Base-by-base conservation (phyloP, 164 flowering plant genomes). In the Litsea cubeba region DNA sequence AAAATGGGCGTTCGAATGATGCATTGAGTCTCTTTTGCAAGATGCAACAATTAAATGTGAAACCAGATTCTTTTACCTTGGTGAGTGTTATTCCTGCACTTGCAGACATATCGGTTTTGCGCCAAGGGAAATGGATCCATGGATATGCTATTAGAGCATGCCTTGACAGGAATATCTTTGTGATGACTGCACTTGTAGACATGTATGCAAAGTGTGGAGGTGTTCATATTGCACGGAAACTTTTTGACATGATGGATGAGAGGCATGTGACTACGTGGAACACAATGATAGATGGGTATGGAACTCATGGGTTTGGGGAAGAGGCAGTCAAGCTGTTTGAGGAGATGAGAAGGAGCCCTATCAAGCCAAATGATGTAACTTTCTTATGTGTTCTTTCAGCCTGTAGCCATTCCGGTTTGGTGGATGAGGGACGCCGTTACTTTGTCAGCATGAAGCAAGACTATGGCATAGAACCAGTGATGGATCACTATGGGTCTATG, bases 131-230 rank as follows among this genome's bases (percentile, higher is more conserved):
- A 83, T 92, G 95, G 97, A 86, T 91, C 50, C 98, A 93, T 75
- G 97, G 95, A 32, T 78, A 87, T 57, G 83, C 80, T 15, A 76
- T 89, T 70, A 85, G 97, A 76, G 75, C 82, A 67, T 85, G 76
- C 77, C 78, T 87, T 18, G 89, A 87, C 71, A 81, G 72, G 71
- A 88, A 91, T 80, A 83, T 90, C 5, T 93, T 76, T 77, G 93
- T 90, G 60, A 81, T 78, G 82, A 93, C 97, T 69, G 94, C 97
- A 71, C 89, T 95, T 54, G 82, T 95, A 20, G 98, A 95, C 84
- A 89, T 90, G 97, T 93, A 95, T 78, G 93, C 97, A n/a, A 95
- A 95, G 80, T 93, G 97, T 76, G 97, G 98, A 35, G 90, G 87
- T 28, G 79, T 95, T 67, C 76, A 80, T 14, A 90, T 83, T 62